Base-by-base conservation (phyloP, 192 early-diverging fungal genomes). In the Backusella mclennaniae region DNA sequence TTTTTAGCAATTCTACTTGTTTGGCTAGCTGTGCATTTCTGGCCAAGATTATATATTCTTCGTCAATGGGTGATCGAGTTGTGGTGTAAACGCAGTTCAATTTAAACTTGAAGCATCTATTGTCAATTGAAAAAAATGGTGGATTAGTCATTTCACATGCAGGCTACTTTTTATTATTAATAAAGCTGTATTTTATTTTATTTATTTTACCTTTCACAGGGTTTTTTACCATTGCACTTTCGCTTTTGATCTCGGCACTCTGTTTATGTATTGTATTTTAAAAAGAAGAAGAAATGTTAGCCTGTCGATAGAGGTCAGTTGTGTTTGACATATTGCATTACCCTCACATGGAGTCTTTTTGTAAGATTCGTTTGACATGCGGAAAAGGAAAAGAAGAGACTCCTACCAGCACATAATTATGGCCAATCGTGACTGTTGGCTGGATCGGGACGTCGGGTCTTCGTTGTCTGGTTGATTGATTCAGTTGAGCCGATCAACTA, bases 241-340 rank as follows among this genome's bases (percentile, higher is more conserved):
- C 71, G 12, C 15, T 72, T 72, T 52, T 72, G 71, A 52, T 72
- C 71, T 53, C 71, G 71, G 39, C 71, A 72, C 42, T 72, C 71
- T 72, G 39, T 69, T 69, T 41, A 36, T 36, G 36, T 36, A 19
- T 33, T 33, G 33, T 33, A 38, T 15, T 35, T 19, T 19, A 35
- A 35, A 38, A 33, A 33, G 2, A 33, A n/a, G 19, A 56, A 9
- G 21, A 56, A 56, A 6, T 9, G n/a, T 56, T 21, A 56, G 21
- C n/a, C 21, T 23, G 8, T 8, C 21, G n/a, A 33, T 33, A n/a
- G 9, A 56, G n/a, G 21, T 9, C n/a, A 11, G 19, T 56, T 56
- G 2, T n/a, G n/a, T 56, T 56, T 56, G 19, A 21, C 21, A 26
- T 23, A 8, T 63, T 23, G 26, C 11, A 26, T 26, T 63, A 63